Percentiles rank a stretch among this genome's conserved stretches.
phyloP scores from a whole-genome alignment of 1,284 basidiomycete genomes.

The Hypsizygus ulmarius region DNA sequence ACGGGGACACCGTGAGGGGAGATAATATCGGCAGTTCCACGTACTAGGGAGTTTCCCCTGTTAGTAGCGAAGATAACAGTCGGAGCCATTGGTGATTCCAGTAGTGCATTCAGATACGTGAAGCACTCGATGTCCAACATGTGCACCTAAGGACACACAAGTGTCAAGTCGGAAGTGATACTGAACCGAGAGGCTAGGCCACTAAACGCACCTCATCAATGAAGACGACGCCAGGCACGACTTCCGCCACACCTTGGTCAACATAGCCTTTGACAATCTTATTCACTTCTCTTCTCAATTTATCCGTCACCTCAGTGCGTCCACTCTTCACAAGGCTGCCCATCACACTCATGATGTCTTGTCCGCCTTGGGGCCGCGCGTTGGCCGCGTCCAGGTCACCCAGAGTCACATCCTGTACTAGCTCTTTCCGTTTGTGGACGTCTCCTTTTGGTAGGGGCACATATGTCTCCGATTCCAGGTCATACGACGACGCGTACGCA shows the following conservation, averaged over 20 bases:
- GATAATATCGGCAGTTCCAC: constrained; percentile 90
- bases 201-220: constrained; percentile 84
- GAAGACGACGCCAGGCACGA: constrained; percentile 96
- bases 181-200: neutral
- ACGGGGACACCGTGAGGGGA: constrained; percentile 94
- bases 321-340: constrained; percentile 94
- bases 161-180: neutral
- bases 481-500: constrained; percentile 98
- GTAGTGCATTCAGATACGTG: constrained; percentile 94
- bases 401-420: constrained; percentile 96
- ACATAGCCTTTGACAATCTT: constrained; percentile 98
- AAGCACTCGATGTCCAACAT: constrained; percentile 99
- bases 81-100: constrained; percentile 95
- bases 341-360: constrained; percentile 99
- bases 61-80: constrained; percentile 98
- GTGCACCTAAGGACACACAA: constrained; percentile 69
- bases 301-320: constrained; percentile 96
- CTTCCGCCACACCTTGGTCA: constrained; percentile 96
- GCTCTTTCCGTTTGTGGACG: constrained; percentile 96
- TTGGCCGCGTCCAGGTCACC: constrained; percentile 98
- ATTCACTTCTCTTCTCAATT: constrained; percentile 93
- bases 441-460: constrained; percentile 98
- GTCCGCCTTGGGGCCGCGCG: constrained; percentile 90
- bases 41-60: constrained; percentile 86
- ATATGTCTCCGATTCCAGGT: constrained; percentile 97